Evolutionary conservation across 768 basidiomycete genomes (phyloP).

Genomic region (Pleurotus tuber-regium): DNA sequence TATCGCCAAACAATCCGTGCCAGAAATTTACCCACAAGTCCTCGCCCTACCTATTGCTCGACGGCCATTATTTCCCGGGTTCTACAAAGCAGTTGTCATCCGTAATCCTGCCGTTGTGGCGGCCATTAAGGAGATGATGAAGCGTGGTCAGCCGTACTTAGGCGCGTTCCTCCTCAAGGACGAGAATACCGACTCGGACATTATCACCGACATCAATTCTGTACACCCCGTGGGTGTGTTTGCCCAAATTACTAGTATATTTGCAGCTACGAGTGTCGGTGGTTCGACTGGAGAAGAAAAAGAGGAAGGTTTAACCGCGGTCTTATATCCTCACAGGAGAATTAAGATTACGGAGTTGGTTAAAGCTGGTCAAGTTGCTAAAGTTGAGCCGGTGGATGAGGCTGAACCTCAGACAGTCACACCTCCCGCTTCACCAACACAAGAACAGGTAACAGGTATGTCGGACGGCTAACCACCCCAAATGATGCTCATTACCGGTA

Average conservation of each 20-base stretch:
- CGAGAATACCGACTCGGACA: conserved; percentile 87
- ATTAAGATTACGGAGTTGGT: conserved; percentile 87
- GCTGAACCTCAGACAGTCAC: conserved; percentile 45
- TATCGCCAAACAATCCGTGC: conserved; percentile 84
- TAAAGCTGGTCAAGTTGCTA: conserved; percentile 50
- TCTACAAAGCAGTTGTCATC: conserved; percentile 97
- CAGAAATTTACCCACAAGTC: conserved; percentile 90
- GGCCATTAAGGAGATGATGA: conserved; percentile 95
- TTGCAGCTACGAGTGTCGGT: conserved; percentile 48
- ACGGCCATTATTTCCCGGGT: conserved; percentile 93
- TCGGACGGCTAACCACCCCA: neutral
- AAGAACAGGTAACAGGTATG: conserved; percentile 21
- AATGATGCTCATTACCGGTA: conserved; percentile 4
- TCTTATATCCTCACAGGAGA: conserved; percentile 89
- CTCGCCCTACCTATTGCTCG: conserved; percentile 94
- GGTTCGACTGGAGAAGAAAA: conserved; percentile 56
- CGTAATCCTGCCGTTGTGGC: conserved; percentile 87
- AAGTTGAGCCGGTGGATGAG: conserved; percentile 39
- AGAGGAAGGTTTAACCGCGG: conserved; percentile 91
- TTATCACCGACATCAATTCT: conserved; percentile 83
- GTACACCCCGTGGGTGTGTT: conserved; percentile 95
- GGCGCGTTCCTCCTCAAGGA: conserved; percentile 97
- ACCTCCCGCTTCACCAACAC: conserved; percentile 42
- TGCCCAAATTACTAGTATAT: conserved; percentile 94
- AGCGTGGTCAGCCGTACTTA: conserved; percentile 94